Conservation (phyloP, 2,329 filamentous ascomycete genomes). For the Calonectria leucothoes region DNA sequence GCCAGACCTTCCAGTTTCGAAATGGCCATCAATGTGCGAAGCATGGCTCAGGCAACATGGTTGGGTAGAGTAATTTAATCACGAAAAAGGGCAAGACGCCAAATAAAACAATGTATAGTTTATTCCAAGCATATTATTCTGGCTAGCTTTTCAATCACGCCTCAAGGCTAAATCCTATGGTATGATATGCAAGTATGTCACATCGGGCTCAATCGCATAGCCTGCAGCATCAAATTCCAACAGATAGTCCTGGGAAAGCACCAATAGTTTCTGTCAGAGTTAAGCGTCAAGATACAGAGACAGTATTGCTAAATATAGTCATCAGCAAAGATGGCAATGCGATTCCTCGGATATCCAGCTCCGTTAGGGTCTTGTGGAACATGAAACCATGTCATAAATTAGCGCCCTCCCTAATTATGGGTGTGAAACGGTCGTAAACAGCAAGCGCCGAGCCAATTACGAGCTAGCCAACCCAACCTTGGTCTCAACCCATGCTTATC, state of each 20-base stretch:
- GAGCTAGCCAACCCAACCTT: not conserved
- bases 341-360: not conserved
- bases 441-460: not conserved
- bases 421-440: not conserved
- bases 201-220: not conserved
- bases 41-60: constrained; percentile 30
- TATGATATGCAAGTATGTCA: not conserved
- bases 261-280: no score
- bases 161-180: not conserved
- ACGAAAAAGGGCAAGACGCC: not conserved
- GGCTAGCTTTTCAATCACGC: not conserved
- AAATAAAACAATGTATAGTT: not conserved
- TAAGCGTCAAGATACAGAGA: no score
- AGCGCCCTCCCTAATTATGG: not conserved
- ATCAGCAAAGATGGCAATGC: not conserved
- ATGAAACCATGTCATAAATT: not conserved
- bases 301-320: not conserved
- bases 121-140: not conserved
- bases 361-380: not conserved
- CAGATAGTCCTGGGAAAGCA: not conserved
- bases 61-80: constrained; percentile 11
- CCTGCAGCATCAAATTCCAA: not conserved
- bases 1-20: constrained; percentile 28
- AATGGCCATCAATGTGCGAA: constrained; percentile 36
- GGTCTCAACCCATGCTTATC: not conserved